Evolutionary conservation across 768 basidiomycete genomes (phyloP).

Genomic region (Tubosaeta brunneosetosa): DNA sequence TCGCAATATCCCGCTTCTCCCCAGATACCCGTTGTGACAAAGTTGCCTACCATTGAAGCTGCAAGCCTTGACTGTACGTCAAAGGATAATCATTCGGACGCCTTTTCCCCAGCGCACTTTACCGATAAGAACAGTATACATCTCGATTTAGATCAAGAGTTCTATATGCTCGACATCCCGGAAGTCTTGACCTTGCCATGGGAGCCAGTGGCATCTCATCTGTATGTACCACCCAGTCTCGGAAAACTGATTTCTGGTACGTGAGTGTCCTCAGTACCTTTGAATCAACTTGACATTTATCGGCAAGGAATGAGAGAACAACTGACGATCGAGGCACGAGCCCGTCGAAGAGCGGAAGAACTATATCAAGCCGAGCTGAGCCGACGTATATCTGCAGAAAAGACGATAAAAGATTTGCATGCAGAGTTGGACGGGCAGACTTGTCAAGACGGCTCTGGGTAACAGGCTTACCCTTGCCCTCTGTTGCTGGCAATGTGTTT

Average conservation of each 20-base stretch:
- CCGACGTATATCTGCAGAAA: slow-evolving; percentile 30
- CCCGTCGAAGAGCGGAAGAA: slow-evolving; percentile 33
- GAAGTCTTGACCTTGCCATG: slow-evolving; percentile 33
- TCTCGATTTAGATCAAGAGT: slow-evolving; percentile 18
- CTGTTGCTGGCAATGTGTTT: neutral
- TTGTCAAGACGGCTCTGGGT: neutral
- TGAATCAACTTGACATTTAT: neutral
- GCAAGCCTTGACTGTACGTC: neutral
- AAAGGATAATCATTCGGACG: neutral
- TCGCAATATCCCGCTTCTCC: neutral
- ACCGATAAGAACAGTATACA: neutral
- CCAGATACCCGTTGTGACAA: neutral
- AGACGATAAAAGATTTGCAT: slow-evolving; percentile 16
- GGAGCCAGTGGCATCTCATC: slow-evolving; percentile 23
- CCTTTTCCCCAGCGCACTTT: neutral
- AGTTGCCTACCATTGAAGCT: neutral
- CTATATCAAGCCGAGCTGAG: slow-evolving; percentile 28
- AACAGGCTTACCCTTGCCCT: neutral
- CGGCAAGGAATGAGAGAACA: slow-evolving; percentile 32
- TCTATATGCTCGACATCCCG: slow-evolving; percentile 32
- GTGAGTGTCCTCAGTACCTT: slow-evolving; percentile 2
- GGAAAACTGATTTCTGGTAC: slow-evolving; percentile 34
- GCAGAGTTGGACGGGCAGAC: slow-evolving; percentile 1
- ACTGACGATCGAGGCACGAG: slow-evolving; percentile 26
- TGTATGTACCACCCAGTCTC: slow-evolving; percentile 35